phyloP scores from a whole-genome alignment of 345 rosid species.

The Mangifera indica region DNA sequence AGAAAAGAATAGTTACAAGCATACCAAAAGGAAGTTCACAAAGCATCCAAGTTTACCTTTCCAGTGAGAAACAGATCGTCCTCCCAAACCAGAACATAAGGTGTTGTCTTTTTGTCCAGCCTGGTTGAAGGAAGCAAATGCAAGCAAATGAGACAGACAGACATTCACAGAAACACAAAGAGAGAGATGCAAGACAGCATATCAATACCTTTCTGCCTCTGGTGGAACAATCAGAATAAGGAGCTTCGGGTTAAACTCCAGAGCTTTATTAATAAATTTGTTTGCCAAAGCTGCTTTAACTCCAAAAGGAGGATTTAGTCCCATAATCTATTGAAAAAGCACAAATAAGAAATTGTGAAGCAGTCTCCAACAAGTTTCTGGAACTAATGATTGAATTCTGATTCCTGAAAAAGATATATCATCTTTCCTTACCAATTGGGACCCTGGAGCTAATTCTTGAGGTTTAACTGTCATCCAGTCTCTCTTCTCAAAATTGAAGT shows the following conservation, averaged over 20 bases:
- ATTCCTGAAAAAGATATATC: constrained; percentile 10
- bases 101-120: constrained; percentile 60
- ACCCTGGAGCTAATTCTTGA: constrained; percentile 68
- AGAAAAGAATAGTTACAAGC: background rate
- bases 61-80: constrained; percentile 62
- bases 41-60: constrained; percentile 45
- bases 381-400: background rate
- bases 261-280: constrained; percentile 77
- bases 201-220: constrained; percentile 68
- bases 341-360: constrained; percentile 6
- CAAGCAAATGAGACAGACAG: constrained; percentile 1
- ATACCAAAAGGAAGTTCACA: background rate
- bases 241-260: constrained; percentile 84
- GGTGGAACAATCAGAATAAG: constrained; percentile 87
- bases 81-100: constrained; percentile 83
- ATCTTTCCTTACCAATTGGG: constrained; percentile 58
- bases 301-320: constrained; percentile 97
- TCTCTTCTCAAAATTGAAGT: constrained; percentile 68
- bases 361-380: background rate
- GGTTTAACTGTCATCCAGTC: constrained; percentile 78
- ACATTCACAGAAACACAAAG: constrained; percentile 4
- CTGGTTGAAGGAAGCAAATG: constrained; percentile 40
- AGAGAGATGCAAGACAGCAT: constrained; percentile 13
- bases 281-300: constrained; percentile 69
- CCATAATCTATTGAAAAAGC: constrained; percentile 65